Conservation (phyloP, 2,329 filamentous ascomycete genomes). For the Alternaria sp. region DNA sequence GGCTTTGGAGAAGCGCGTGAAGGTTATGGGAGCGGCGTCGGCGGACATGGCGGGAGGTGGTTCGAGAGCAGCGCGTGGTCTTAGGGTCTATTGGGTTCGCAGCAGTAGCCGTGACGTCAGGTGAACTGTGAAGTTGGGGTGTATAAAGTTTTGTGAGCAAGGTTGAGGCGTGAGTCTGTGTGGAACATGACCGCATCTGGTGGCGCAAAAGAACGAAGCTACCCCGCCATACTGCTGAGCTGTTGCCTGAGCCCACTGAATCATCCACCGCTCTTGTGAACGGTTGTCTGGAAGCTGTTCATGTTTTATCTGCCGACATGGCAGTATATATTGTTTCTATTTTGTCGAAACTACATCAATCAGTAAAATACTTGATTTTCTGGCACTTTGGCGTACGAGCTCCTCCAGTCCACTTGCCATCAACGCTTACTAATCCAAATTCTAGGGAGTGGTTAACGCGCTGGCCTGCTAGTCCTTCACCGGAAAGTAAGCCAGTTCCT, state of each 20-base stretch:
- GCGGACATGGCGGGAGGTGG: conserved; percentile 63
- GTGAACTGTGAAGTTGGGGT: neutral
- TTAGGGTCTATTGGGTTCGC: neutral
- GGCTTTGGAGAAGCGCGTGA: conserved; percentile 69
- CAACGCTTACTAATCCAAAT: neutral
- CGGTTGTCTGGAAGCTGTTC: neutral
- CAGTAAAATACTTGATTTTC: neutral
- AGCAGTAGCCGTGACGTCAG: neutral
- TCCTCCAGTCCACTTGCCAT: no score
- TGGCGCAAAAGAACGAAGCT: neutral
- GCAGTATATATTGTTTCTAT: neutral
- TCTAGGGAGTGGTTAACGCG: conserved; percentile 31
- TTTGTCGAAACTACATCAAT: neutral
- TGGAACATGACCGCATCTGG: neutral
- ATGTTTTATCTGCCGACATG: no score
- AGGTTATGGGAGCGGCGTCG: conserved; percentile 65
- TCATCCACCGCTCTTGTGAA: neutral
- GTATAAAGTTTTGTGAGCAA: neutral
- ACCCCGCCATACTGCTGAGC: neutral
- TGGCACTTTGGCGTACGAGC: conserved; percentile 10
- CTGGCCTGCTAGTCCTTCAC: conserved; percentile 30
- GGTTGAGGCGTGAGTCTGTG: neutral
- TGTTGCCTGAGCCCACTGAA: neutral
- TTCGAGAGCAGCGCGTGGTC: neutral
- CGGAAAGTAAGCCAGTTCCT: conserved; percentile 33